Conservation (phyloP, 352 stramenopile species). For the Phytophthora litchii region DNA sequence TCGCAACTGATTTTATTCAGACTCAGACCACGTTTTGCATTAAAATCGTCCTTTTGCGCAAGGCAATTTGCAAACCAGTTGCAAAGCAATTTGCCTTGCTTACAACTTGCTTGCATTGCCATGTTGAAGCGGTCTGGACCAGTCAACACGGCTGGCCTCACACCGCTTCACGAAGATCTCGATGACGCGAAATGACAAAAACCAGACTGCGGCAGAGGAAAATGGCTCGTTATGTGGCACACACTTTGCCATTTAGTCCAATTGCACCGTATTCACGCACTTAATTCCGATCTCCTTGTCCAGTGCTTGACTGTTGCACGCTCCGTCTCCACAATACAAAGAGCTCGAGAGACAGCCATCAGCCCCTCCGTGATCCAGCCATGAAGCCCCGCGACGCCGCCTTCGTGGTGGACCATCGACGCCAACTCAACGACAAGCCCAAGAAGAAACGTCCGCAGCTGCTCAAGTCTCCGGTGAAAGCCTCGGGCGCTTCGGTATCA, state of each 20-base stretch:
- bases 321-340: constrained; percentile 34
- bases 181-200: too few relatives aligned
- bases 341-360: not conserved
- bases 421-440: constrained; percentile 33
- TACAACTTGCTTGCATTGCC: not conserved
- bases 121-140: constrained; percentile 4
- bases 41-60: not conserved
- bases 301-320: constrained; percentile 12
- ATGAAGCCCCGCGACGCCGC: constrained; percentile 53
- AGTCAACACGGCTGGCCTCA: constrained; percentile 1
- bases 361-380: too few relatives aligned
- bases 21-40: constrained; percentile 3
- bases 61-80: too few relatives aligned
- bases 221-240: too few relatives aligned
- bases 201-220: too few relatives aligned
- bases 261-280: too few relatives aligned
- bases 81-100: not conserved
- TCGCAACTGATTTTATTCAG: constrained; percentile 25
- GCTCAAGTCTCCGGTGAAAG: too few relatives aligned
- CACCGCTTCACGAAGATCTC: constrained; percentile 19
- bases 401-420: constrained; percentile 49
- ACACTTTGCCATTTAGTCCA: too few relatives aligned
- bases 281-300: constrained; percentile 23
- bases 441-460: constrained; percentile 33
- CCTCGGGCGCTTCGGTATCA: not conserved